Evolutionary conservation across 805 yeast genomes (phyloP).

Genomic region (Candida qinlingensis): DNA sequence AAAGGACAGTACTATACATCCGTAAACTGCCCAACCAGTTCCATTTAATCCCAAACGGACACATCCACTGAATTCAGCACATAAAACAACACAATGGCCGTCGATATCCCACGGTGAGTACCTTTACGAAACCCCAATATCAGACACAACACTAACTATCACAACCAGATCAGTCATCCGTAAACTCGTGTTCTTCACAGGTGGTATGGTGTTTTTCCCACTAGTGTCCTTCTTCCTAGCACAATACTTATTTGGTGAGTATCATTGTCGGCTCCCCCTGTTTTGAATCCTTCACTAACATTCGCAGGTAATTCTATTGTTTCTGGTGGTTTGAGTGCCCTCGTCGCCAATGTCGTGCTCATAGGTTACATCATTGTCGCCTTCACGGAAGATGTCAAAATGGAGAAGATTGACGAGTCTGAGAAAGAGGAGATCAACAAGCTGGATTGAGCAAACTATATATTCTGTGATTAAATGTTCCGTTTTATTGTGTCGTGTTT

Average conservation of each 20-base stretch:
- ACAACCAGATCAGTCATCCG: slow-evolving; percentile 49
- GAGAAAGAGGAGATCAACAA: slow-evolving; percentile 35
- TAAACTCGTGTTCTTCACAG: slow-evolving; percentile 70
- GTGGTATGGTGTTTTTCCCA: slow-evolving; percentile 69
- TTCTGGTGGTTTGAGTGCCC: slow-evolving; percentile 79
- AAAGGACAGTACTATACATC: too few species aligned
- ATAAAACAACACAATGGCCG: slow-evolving; percentile 17
- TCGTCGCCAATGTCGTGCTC: slow-evolving; percentile 67
- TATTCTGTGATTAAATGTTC: neutral
- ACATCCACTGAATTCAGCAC: neutral
- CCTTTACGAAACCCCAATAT: neutral
- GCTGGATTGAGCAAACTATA: slow-evolving; percentile 14
- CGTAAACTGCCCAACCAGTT: too few species aligned
- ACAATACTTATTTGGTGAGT: slow-evolving; percentile 33
- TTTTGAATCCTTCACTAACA: slow-evolving; percentile 20
- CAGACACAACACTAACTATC: neutral
- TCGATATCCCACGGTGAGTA: slow-evolving; percentile 24
- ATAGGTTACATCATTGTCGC: slow-evolving; percentile 72
- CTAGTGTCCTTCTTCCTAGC: slow-evolving; percentile 53
- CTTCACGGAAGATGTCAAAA: slow-evolving; percentile 53
- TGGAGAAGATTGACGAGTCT: slow-evolving; percentile 17
- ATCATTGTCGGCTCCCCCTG: neutral
- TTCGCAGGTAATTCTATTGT: slow-evolving; percentile 44
- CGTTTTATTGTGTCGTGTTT: neutral
- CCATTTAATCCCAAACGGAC: too few species aligned